A percentile compares a stretch with the other conserved stretches of the same genome.
Evolutionary conservation across 306 rosid species (phyloP).

Genomic region (Pueraria montana): DNA sequence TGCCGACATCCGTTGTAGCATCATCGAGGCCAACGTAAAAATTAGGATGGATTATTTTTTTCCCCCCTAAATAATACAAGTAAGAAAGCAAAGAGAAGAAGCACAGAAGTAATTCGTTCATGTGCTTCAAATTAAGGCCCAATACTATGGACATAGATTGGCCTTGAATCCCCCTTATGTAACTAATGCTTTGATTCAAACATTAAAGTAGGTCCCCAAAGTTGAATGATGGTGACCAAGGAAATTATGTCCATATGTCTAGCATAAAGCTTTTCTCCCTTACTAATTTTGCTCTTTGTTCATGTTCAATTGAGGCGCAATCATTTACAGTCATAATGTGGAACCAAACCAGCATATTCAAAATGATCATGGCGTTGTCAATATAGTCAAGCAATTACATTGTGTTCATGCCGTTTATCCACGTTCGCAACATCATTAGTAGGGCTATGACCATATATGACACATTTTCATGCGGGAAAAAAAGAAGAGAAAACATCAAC

Average conservation of each 20-base stretch:
- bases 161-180: neutral
- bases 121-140: neutral
- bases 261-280: neutral
- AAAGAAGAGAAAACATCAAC: neutral
- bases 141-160: neutral
- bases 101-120: neutral
- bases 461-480: neutral
- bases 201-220: neutral
- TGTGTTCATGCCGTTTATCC: conserved; percentile 40
- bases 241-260: neutral
- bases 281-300: neutral
- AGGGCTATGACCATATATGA: neutral
- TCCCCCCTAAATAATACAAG: neutral
- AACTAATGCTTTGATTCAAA: neutral
- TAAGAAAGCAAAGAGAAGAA: neutral
- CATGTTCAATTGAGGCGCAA: neutral
- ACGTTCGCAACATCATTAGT: conserved; percentile 8
- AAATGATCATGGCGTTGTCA: neutral
- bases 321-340: neutral
- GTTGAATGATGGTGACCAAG: neutral
- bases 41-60: neutral
- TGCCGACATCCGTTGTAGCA: no score
- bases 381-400: conserved; percentile 21
- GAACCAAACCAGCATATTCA: conserved; percentile 7
- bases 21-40: no score